Base-by-base conservation (phyloP, 495 filamentous ascomycete species). In the Trichoderma orchidacearum region DNA sequence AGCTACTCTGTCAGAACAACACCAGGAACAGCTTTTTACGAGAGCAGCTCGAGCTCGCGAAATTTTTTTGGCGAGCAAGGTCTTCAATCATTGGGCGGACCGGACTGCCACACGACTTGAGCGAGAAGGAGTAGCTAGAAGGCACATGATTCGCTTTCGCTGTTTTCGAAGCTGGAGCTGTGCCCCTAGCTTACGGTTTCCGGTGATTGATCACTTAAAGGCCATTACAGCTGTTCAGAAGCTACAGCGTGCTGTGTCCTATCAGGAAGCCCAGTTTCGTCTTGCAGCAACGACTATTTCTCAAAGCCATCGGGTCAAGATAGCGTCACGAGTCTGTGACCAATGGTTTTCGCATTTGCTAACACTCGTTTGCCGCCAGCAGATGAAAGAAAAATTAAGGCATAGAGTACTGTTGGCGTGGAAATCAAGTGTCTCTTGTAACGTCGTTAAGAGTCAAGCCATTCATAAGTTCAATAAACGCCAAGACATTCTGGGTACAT, bases 71-170 rank as follows among this genome's bases (percentile, higher is more conserved):
- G 53, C 53, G 11, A 55, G 53, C 18, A 55, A 35, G 27, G 53
- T 55, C 1, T 55, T 55, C 53, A 55, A 55, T 23, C 53, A 55
- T 13, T 55, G 53, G 53, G 53, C 53, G 21, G 53, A 55, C 31
- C 30, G 32, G 5, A 55, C 53, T 11, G 53, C 53, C 15, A 17
- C 15, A 17, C 53, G 53, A 25, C 32, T 55, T n/a, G 53, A 55
- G 32, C 53, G 53, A 23, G 53, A 55, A 34, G 53, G 30, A 9
- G 53, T 55, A n/a, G 53, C 53, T 34, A 55, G 53, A 35, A 31
- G 53, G 23, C 53, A 55, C 18, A 55, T 55, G 53, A 55, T 55
- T 36, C 53, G 53, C 23, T 55, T 55, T 36, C 53, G 53, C 31
- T 55, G 53, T 25, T 55, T 55, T 17, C 53, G 27, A 7, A 31